Base-by-base conservation (phyloP, 768 basidiomycete genomes). In the Daedaleopsis nitida region DNA sequence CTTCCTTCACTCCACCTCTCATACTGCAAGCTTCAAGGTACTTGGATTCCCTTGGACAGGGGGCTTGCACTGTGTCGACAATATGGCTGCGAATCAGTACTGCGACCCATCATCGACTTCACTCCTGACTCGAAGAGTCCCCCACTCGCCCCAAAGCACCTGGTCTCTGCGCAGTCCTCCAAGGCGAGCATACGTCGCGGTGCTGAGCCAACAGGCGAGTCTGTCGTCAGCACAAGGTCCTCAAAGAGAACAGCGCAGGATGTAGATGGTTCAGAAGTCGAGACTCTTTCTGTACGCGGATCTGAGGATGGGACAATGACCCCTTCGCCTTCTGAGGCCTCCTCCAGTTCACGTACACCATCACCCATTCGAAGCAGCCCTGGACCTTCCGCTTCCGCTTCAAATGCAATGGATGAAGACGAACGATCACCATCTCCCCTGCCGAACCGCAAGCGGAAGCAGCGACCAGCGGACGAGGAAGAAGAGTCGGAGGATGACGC, bases 21-120 rank as follows among this genome's bases (percentile, higher is more conserved):
- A 19, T 16, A 17, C 19, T 17, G 19, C 38, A 27, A 16, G 21
- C 17, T 37, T 48, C 43, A 68, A 98, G 97, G 97, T 14, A 99
- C 97, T 23, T 99, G 97, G 97, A 95, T 99, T 64, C 97, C 97
- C 21, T 86, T 96, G 59, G 94, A 96, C 52, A 83, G 95, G 58
- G 96, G 96, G 2, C 76, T 98, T 51, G 78, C 77, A 27, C 81
- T 99, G 32, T 91, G 94, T 24, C 92, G 86, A 69, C 95, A 98
- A 73, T 98, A 98, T 76, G 92, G 94, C 65, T 95, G 96, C 69
- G 94, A 97, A 68, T 71, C 78, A 21, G 80, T 91, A 17, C 81
- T 99, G 19, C 88, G 92, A 38, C 94, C 97, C 32, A 94, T 99
- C 63, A 92, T 98, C 63, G 95, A 98, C 73, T 98, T 96, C 70